Conservation (phyloP, 225 moss, liverwort and hornwort species). For the Anthoceros angustus region DNA sequence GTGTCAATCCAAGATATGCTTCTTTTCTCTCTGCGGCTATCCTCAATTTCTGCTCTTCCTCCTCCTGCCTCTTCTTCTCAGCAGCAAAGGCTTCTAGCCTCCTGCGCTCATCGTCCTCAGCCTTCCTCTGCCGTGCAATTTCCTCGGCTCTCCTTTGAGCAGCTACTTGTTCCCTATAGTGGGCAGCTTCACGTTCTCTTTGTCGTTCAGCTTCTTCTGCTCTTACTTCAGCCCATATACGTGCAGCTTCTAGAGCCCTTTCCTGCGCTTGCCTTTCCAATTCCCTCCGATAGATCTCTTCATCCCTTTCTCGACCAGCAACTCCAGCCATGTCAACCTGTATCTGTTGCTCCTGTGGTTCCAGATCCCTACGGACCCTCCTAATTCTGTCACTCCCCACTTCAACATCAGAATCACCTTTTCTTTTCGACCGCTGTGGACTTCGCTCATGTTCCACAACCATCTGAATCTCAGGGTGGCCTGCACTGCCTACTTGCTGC, state of each 20-base stretch:
- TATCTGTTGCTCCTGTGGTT: no score
- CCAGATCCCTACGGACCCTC: no score
- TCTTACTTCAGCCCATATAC: no score
- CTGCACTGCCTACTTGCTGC: neutral
- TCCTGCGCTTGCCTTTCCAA: no score
- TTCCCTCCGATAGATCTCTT: no score
- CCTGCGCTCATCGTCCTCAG: conserved; percentile 24
- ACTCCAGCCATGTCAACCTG: no score
- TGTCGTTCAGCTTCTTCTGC: neutral
- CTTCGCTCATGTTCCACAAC: no score
- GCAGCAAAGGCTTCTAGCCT: conserved; percentile 51
- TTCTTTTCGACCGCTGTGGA: no score
- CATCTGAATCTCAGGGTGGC: neutral
- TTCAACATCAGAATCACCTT: no score
- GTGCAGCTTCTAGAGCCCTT: no score
- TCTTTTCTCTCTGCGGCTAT: conserved; percentile 40
- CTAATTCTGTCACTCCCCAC: no score
- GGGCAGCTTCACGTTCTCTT: conserved; percentile 5
- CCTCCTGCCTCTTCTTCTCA: conserved; percentile 45
- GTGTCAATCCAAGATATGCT: conserved; percentile 59
- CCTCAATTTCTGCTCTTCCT: conserved; percentile 38
- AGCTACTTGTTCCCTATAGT: neutral
- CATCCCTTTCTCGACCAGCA: no score
- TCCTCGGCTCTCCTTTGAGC: conserved; percentile 37
- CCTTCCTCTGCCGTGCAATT: conserved; percentile 39